Conservation (phyloP, 768 basidiomycete species). For the Trametes cinnabarina region DNA sequence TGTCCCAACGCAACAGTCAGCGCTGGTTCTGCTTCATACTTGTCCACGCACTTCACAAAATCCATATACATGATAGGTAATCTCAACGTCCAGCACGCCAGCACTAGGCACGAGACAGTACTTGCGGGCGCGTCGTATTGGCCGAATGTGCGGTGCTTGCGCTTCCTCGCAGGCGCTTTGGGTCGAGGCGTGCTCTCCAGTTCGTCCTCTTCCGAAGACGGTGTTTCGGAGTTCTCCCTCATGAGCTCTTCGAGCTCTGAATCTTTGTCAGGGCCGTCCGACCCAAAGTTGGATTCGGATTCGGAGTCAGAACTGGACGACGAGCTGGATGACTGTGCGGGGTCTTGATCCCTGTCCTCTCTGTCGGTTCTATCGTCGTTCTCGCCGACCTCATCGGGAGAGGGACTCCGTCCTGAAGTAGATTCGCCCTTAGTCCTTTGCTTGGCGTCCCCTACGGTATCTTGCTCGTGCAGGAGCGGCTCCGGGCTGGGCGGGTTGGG, state of each 20-base stretch:
- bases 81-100: constrained; percentile 79
- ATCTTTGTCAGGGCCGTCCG: constrained; percentile 33
- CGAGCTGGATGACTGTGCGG: constrained; percentile 31
- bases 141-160: constrained; percentile 23
- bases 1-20: constrained; percentile 28
- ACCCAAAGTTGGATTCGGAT: neutral
- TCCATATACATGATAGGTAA: constrained; percentile 76
- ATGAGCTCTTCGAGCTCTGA: constrained; percentile 41
- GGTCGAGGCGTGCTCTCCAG: neutral
- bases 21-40: too few relatives aligned
- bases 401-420: neutral
- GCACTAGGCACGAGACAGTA: constrained; percentile 64
- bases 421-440: neutral
- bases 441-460: constrained; percentile 11
- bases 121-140: constrained; percentile 42
- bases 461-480: constrained; percentile 49
- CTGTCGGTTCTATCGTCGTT: neutral
- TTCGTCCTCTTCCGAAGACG: constrained; percentile 31
- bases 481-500: constrained; percentile 61
- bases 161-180: constrained; percentile 3
- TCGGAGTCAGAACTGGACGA: constrained; percentile 23
- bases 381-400: neutral
- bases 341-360: constrained; percentile 25
- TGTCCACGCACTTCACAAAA: constrained; percentile 57
- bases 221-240: constrained; percentile 37